phyloP scores from a whole-genome alignment of 805 yeast genomes.

The Komagataella mondaviorum region DNA sequence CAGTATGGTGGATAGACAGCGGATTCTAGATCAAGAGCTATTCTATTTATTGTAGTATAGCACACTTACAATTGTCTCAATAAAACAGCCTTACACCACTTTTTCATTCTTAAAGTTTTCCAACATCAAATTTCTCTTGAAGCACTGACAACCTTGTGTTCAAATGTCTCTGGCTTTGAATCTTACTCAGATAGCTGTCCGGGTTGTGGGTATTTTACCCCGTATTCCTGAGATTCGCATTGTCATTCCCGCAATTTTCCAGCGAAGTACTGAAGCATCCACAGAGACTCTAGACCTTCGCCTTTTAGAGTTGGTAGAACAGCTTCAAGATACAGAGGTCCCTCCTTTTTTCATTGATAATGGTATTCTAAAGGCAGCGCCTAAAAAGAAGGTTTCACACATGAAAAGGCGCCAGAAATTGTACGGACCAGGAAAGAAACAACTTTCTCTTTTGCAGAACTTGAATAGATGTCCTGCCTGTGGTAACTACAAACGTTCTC shows the following conservation, averaged over 20 bases:
- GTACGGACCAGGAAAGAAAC: slow-evolving; percentile 74
- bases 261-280: slow-evolving; percentile 5
- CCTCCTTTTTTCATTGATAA: slow-evolving; percentile 38
- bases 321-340: slow-evolving; percentile 20
- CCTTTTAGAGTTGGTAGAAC: slow-evolving; percentile 23
- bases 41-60: too few species aligned
- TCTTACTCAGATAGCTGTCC: not conserved
- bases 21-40: too few species aligned
- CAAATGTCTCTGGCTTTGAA: slow-evolving; percentile 1
- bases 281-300: slow-evolving; percentile 6
- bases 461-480: slow-evolving; percentile 91
- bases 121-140: not conserved
- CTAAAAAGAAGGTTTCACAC: slow-evolving; percentile 87
- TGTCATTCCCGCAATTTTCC: slow-evolving; percentile 8
- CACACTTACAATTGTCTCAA: too few species aligned
- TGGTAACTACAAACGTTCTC: slow-evolving; percentile 83
- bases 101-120: not conserved
- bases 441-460: slow-evolving; percentile 59
- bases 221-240: slow-evolving; percentile 8
- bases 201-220: not conserved
- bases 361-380: slow-evolving; percentile 80
- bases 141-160: not conserved
- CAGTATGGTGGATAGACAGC: too few species aligned
- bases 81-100: not conserved
- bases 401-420: slow-evolving; percentile 75